Conservation (phyloP, 441 rosid genomes). For the Daphne laureola region DNA sequence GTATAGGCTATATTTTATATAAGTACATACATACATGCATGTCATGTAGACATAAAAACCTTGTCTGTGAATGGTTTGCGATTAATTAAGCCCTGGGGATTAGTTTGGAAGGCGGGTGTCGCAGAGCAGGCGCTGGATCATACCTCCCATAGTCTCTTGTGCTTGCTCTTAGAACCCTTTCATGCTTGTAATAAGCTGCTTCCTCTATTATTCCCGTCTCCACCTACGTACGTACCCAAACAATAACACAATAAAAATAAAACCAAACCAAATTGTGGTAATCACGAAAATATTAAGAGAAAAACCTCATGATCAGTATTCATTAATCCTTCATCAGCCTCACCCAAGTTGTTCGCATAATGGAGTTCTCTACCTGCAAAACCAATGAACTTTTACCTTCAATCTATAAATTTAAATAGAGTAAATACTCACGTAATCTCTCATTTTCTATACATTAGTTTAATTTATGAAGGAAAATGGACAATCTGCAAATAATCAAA, state of each 20-base stretch:
- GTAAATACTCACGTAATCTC: too few species aligned
- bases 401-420: too few species aligned
- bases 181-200: slow-evolving; percentile 21
- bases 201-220: too few species aligned
- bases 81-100: slow-evolving; percentile 42
- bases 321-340: slow-evolving; percentile 10
- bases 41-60: too few species aligned
- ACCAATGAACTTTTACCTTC: background rate
- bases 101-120: slow-evolving; percentile 91
- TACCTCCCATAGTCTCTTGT: slow-evolving; percentile 64
- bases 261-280: too few species aligned
- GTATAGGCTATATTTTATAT: too few species aligned
- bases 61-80: background rate
- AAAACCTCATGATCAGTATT: slow-evolving; percentile 31
- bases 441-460: too few species aligned
- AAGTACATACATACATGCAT: too few species aligned
- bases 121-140: slow-evolving; percentile 67
- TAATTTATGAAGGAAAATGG: too few species aligned
- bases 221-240: too few species aligned
- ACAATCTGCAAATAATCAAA: background rate
- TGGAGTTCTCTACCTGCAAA: slow-evolving; percentile 44
- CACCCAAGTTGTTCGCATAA: slow-evolving; percentile 20
- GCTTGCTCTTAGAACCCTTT: slow-evolving; percentile 56
- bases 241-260: too few species aligned
- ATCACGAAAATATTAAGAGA: too few species aligned